Percentiles rank a stretch among this genome's conserved stretches.
Conservation (phyloP, 345 rosid species). For the Camelina hispida region DNA sequence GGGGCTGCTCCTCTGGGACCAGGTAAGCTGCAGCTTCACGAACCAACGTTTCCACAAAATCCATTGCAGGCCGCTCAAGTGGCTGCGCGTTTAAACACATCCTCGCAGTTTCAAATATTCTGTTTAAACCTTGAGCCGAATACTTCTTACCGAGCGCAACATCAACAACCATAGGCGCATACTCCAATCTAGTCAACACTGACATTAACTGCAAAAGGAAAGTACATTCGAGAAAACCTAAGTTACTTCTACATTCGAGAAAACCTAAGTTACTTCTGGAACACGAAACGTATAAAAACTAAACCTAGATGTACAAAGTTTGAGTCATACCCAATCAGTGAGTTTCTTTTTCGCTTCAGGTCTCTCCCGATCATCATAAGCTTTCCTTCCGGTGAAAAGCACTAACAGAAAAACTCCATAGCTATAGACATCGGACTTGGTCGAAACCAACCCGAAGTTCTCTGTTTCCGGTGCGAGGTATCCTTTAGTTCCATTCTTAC, state of each 20-base stretch:
- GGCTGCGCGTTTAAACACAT: constrained; percentile 15
- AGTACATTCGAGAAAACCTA: neutral
- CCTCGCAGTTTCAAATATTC: constrained; percentile 9
- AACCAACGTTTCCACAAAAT: constrained; percentile 8
- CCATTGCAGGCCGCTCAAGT: constrained; percentile 20
- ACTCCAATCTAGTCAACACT: neutral
- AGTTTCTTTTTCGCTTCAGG: constrained; percentile 31
- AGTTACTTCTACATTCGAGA: too few relatives aligned
- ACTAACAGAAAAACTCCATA: constrained; percentile 79
- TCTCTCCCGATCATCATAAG: constrained; percentile 50
- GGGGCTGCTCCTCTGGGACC: neutral
- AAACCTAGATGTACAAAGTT: neutral
- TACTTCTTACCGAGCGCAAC: constrained; percentile 2
- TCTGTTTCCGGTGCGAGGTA: constrained; percentile 49
- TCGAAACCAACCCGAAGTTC: constrained; percentile 60
- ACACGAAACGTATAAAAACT: constrained; percentile 2
- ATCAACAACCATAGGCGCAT: constrained; percentile 1
- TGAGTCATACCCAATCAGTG: constrained; percentile 27
- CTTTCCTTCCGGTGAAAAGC: constrained; percentile 73
- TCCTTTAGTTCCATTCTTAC: constrained; percentile 72
- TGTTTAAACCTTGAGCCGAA: constrained; percentile 18
- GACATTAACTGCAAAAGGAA: neutral
- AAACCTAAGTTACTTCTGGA: neutral
- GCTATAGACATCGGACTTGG: constrained; percentile 80
- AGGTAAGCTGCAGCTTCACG: constrained; percentile 20